Evolutionary conservation across 345 rosid species (phyloP).

Genomic region (Salix caprea): DNA sequence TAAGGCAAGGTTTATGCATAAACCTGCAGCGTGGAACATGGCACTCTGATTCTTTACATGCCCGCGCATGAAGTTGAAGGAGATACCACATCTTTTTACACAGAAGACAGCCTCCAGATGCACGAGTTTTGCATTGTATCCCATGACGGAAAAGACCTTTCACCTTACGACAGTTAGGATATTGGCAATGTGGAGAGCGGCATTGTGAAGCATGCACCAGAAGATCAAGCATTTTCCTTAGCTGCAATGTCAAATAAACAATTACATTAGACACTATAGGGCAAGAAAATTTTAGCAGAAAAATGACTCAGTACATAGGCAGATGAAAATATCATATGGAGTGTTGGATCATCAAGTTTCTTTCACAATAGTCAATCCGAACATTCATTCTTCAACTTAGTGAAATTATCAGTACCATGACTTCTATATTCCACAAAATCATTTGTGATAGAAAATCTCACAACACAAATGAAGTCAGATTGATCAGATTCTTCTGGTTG

Average conservation of each 20-base stretch:
- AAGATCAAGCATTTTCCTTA: constrained; percentile 97
- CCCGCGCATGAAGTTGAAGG: constrained; percentile 94
- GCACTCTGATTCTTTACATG: constrained; percentile 95
- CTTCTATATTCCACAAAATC: not conserved
- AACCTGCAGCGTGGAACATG: constrained; percentile 97
- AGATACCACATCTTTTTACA: constrained; percentile 99
- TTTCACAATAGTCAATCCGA: not conserved
- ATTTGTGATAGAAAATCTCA: not conserved
- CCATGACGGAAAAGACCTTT: constrained; percentile 97
- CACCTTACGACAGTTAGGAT: constrained; percentile 96
- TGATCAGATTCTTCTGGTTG: not conserved
- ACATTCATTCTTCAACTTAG: not conserved
- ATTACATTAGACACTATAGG: not conserved
- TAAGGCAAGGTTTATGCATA: constrained; percentile 8
- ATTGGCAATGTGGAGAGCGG: constrained; percentile 73
- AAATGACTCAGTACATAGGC: not conserved
- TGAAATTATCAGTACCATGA: not conserved
- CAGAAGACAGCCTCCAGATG: constrained; percentile 87
- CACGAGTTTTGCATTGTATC: constrained; percentile 77
- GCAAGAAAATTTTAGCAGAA: not conserved
- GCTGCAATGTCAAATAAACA: constrained; percentile 51
- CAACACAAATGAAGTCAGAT: not conserved
- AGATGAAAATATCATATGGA: not conserved
- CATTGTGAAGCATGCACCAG: constrained; percentile 97
- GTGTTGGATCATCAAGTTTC: not conserved